Conservation (phyloP, 2,329 filamentous ascomycete species). For the Westerdykella ornata region DNA sequence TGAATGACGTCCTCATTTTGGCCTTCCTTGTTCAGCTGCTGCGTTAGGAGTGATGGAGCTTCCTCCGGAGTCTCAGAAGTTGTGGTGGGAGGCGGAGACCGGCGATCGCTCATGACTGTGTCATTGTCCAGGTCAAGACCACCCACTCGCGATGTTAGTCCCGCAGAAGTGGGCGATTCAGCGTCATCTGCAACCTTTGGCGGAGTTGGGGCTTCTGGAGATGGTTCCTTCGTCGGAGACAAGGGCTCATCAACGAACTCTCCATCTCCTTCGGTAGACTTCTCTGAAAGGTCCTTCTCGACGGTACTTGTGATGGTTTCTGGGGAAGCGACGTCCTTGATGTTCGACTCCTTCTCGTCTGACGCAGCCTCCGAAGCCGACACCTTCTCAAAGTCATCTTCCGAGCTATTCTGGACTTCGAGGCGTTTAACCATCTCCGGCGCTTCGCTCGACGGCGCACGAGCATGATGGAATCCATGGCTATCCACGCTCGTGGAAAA, state of each 20-base stretch:
- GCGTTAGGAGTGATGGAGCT: conserved; percentile 37
- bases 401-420: conserved; percentile 72
- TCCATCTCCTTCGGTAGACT: conserved; percentile 45
- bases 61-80: conserved; percentile 27
- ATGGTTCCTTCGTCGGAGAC: conserved; percentile 46
- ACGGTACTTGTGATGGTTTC: conserved; percentile 46
- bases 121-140: conserved; percentile 56
- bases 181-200: conserved; percentile 27
- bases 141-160: conserved; percentile 50
- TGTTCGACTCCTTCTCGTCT: conserved; percentile 49
- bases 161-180: conserved; percentile 46
- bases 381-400: conserved; percentile 94
- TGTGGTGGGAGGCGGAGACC: conserved; percentile 14
- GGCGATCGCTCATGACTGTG: conserved; percentile 42
- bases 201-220: conserved; percentile 15
- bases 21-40: conserved; percentile 34
- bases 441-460: conserved; percentile 45
- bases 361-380: conserved; percentile 60
- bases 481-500: conserved; percentile 49
- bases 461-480: conserved; percentile 47
- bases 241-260: conserved; percentile 75
- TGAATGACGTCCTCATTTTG: conserved; percentile 35
- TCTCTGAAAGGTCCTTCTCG: conserved; percentile 22
- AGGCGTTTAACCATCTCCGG: conserved; percentile 62
- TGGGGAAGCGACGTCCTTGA: not conserved